Conservation (phyloP, 176 grass and related monocot species). For the Areca catechu region DNA sequence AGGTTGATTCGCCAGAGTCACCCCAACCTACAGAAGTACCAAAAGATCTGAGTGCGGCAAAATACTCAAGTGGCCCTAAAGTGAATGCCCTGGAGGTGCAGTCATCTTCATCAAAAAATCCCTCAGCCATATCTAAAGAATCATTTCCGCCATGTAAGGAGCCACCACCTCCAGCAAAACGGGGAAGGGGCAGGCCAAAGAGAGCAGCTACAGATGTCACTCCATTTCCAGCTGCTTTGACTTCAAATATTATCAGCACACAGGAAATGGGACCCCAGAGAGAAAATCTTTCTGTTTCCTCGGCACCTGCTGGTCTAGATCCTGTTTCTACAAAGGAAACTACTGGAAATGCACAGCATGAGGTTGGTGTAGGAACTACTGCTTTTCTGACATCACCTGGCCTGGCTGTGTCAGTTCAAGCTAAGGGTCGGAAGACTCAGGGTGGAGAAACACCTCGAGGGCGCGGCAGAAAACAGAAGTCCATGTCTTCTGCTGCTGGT, state of each 20-base stretch:
- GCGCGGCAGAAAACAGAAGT: conserved; percentile 58
- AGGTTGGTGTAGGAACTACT: conserved; percentile 22
- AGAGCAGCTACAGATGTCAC: conserved; percentile 31
- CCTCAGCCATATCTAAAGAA: conserved; percentile 14
- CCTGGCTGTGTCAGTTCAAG: conserved; percentile 1
- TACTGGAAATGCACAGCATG: conserved; percentile 12
- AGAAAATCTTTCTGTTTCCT: conserved; percentile 7
- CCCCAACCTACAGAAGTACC: conserved; percentile 14
- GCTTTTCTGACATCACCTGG: conserved; percentile 20
- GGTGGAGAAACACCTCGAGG: conserved; percentile 49
- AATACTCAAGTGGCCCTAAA: conserved; percentile 45
- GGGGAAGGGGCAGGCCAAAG: conserved; percentile 85
- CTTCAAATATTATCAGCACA: conserved; percentile 20
- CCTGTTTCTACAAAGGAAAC: conserved; percentile 19
- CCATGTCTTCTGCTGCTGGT: conserved; percentile 22
- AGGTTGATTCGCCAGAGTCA: conserved; percentile 62
- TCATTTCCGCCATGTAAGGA: conserved; percentile 24
- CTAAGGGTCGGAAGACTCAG: conserved; percentile 47
- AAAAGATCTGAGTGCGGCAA: conserved; percentile 27
- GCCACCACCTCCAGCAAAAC: conserved; percentile 47
- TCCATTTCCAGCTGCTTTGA: conserved; percentile 18
- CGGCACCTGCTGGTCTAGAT: conserved; percentile 5
- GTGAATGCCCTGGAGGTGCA: conserved; percentile 33
- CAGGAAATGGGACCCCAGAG: conserved; percentile 29
- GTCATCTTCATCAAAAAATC: conserved; percentile 22